Base-by-base conservation (phyloP, 495 filamentous ascomycete species). In the Hyaloscypha variabilis region DNA sequence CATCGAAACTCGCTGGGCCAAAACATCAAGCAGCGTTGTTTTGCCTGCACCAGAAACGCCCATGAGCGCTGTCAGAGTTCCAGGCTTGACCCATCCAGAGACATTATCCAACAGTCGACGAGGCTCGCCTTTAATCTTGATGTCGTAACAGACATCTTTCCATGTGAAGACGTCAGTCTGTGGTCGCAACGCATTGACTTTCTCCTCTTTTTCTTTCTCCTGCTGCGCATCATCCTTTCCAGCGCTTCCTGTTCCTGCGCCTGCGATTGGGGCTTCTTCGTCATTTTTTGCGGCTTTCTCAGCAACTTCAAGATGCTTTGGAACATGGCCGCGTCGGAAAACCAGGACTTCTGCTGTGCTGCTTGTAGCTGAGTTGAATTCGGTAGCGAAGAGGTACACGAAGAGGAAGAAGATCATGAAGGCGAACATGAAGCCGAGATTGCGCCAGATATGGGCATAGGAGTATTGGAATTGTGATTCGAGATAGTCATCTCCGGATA, bases 21-120 rank as follows among this genome's bases (percentile, higher is more conserved):
- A 75, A 59, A 87, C 85, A 78, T 92, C 86, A 8, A 90, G 79
- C 19, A 92, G 81, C 0, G 89, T 92, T 0, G 90, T 91, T 73
- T 91, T 92, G 52, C 90, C 90, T 13, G 89, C 88, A 60, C 85
- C 89, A 8, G 87, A 89, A 14, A 88, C 87, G 72, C 88, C 89
- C 91, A 94, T 95, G 8, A 96, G 78, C n/a, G 93, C 93, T 0
- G 93, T 96, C 63, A 96, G 72, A 17, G 91, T 96, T 60, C 93
- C 93, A 29, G 93, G 93, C 72, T 94, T 93, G 56, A 96, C 91
- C 91, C 91, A 96, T 29, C 93, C 93, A 70, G 93, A 90, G 6
- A 96, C 89, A 64, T 93, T 79, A 66, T 96, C 87, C 36, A 97
- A 81, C 66, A 97, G 89, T 28, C 90, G 83, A n/a, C 92, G 82